phyloP scores from a whole-genome alignment of 352 stramenopile genomes.

The Thraustotheca clavata region DNA sequence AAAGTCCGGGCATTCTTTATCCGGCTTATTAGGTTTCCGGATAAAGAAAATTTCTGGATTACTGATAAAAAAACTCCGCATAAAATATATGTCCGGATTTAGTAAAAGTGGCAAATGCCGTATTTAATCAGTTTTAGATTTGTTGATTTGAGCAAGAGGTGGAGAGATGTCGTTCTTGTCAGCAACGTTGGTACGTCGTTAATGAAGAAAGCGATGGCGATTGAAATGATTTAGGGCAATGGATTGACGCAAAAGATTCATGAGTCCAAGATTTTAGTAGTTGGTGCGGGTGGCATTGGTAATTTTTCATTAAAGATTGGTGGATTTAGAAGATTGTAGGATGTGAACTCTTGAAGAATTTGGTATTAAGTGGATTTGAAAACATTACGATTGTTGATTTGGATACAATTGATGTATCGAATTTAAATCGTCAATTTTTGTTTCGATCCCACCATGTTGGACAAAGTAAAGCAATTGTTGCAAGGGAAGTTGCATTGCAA shows the following conservation, averaged over 20 bases:
- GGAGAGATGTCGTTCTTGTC: conserved; percentile 12
- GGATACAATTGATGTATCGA: conserved; percentile 99
- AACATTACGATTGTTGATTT: conserved; percentile 94
- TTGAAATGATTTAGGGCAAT: conserved; percentile 30
- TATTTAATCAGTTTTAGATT: not conserved
- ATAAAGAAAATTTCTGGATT: too few species aligned
- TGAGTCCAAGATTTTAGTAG: conserved; percentile 88
- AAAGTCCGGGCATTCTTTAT: too few species aligned
- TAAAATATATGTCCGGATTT: not conserved
- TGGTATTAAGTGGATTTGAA: conserved; percentile 95
- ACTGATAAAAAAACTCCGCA: not conserved
- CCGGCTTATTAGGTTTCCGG: too few species aligned
- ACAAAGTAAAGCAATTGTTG: conserved; percentile 91
- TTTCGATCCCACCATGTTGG: conserved; percentile 98
- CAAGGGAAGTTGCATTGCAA: conserved; percentile 57
- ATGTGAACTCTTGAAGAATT: conserved; percentile 99
- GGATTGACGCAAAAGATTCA: conserved; percentile 63
- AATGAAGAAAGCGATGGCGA: not conserved
- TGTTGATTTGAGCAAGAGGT: not conserved
- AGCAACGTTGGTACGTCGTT: not conserved
- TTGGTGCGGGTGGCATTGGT: conserved; percentile 98
- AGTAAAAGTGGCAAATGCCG: conserved; percentile 3
- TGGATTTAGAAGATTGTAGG: conserved; percentile 28
- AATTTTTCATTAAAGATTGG: conserved; percentile 6
- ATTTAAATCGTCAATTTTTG: conserved; percentile 99